Base-by-base conservation (phyloP, 106 monocot genomes). In the Vanilla planifolia region DNA sequence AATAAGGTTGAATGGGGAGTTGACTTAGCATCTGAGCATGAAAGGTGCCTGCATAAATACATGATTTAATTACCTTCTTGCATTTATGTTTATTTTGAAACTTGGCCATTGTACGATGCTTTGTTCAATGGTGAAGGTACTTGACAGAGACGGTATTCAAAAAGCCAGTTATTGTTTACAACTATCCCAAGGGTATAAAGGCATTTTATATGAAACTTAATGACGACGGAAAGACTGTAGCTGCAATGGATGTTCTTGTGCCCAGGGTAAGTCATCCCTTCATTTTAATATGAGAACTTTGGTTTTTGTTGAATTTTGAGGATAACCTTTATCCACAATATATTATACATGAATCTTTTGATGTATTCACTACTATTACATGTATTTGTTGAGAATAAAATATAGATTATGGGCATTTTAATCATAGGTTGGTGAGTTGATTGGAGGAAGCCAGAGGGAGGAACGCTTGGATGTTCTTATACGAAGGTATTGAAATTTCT, bases 401-500 rank as follows among this genome's bases (percentile, higher is more conserved):
- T n/a, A n/a, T n/a, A n/a, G n/a, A n/a, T n/a, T n/a, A n/a, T n/a
- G n/a, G n/a, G n/a, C n/a, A n/a, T 50, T 28, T 32, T 8, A 30
- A 20, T 46, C 2, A 15, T 69, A 96, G 95, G 90, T 96, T 71
- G 95, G 95, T 58, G 91, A 90, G 59, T 57, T 96, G 66, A 77
- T 96, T 64, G 91, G 96, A 33, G 94, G 94, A 66, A 89, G 89
- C 61, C 94, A 95, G 70, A 89, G 89, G 64, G 94, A 95, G 66
- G 96, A 96, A 60, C 69, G 96, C 6, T 45, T 83, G 51, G 87
- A 96, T 30, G 72, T 87, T 22, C 84, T 91, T 68, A 21, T 68
- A 25, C 42, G 77, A 52, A 91, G 91, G 96, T 95, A 89, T 45
- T 37, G 9, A 55, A 25, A 1, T 52, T 43, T 40, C 36, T 61